Percentiles rank a stretch among this genome's conserved stretches.
These are phyloP conservation scores for Tetrahymena borealis DNA, from an alignment of 73 alveolate species.

Conservation along the genomic window DNA sequence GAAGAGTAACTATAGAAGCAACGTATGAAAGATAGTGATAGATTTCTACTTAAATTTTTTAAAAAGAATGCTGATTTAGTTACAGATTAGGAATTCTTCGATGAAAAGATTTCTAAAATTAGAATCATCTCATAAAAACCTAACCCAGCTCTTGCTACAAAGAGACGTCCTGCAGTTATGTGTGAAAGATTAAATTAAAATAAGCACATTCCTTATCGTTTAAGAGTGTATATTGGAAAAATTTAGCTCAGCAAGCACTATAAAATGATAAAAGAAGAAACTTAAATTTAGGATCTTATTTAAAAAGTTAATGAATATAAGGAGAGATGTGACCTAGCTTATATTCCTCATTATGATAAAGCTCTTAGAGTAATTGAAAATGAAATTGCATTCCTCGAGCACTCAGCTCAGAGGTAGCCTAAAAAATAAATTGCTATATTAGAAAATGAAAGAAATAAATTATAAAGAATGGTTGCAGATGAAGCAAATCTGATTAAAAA, in stretches of 20 bases:
- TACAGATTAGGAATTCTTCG: background rate
- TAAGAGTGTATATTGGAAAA: background rate
- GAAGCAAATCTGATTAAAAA: background rate
- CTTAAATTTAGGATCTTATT: background rate
- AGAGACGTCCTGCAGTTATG: background rate
- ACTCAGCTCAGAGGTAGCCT: background rate
- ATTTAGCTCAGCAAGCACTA: background rate
- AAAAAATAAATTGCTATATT: background rate
- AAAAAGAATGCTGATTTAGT: background rate
- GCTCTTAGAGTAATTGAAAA: background rate
- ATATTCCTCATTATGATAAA: background rate
- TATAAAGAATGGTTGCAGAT: background rate
- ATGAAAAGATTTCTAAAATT: background rate
- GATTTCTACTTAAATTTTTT: background rate
- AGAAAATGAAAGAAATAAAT: background rate
- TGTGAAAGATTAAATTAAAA: background rate
- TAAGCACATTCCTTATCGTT: background rate
- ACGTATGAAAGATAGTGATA: background rate
- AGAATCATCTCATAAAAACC: background rate
- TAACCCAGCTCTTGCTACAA: background rate
- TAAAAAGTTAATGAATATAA: background rate
- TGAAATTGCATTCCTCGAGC: background rate
- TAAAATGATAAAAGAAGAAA: background rate
- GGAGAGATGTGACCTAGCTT: background rate
- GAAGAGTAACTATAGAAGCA: background rate